phyloP scores from a whole-genome alignment of 805 yeast species.

The Candida mattraensis region DNA sequence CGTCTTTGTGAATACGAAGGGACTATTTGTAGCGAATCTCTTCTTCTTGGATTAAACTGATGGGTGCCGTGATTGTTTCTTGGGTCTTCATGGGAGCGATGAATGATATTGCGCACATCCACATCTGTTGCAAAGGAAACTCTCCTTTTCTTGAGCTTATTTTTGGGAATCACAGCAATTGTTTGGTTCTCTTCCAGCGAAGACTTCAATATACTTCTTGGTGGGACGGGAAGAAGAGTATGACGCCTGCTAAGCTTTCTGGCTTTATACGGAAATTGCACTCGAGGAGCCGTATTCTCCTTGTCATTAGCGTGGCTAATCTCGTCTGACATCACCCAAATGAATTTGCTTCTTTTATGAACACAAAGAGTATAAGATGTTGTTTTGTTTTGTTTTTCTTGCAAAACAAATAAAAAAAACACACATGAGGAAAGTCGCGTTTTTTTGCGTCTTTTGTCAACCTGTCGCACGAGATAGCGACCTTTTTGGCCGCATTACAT shows the following conservation, averaged over 20 bases:
- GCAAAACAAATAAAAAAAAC: slow-evolving; percentile 6
- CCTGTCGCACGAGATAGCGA: background rate
- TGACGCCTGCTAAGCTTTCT: slow-evolving; percentile 30
- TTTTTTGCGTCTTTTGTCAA: background rate
- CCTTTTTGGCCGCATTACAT: too few relatives aligned
- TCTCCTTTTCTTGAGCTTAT: slow-evolving; percentile 41
- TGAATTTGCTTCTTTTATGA: too few relatives aligned
- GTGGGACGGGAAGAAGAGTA: slow-evolving; percentile 34
- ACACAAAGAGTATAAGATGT: too few relatives aligned
- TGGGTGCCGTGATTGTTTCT: slow-evolving; percentile 4
- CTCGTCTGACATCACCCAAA: slow-evolving; percentile 8
- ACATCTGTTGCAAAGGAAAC: slow-evolving; percentile 81
- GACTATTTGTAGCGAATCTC: slow-evolving; percentile 32
- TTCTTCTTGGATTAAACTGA: slow-evolving; percentile 26
- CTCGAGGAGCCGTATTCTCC: slow-evolving; percentile 14
- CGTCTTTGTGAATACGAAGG: slow-evolving; percentile 23
- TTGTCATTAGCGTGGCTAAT: slow-evolving; percentile 5
- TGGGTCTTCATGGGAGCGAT: slow-evolving; percentile 39
- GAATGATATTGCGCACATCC: slow-evolving; percentile 50
- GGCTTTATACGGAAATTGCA: slow-evolving; percentile 9
- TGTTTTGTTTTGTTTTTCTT: slow-evolving; percentile 6
- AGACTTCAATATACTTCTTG: slow-evolving; percentile 40
- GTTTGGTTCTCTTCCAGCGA: slow-evolving; percentile 35
- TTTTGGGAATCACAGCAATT: slow-evolving; percentile 37
- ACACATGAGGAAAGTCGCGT: too few relatives aligned